Evolutionary conservation across 2,329 filamentous ascomycete genomes (phyloP), one percentile per base, ranked within the genome.

Genomic region (Aspergillus vadensis): DNA sequence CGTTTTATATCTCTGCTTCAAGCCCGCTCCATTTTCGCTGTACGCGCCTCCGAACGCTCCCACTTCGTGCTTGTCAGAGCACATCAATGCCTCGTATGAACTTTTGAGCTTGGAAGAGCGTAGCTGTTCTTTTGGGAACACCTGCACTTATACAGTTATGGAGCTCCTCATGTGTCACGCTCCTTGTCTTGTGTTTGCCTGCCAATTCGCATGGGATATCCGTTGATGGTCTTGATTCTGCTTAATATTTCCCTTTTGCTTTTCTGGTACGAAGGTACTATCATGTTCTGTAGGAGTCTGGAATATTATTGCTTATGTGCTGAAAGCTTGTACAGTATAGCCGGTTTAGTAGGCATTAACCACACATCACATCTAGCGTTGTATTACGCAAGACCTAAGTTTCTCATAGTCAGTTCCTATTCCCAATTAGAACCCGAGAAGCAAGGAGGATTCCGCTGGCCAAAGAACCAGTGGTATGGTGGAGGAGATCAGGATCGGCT

Each of bases 241-340:
- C 36, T 60, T 55, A 25, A 54, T 54, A 49, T 55, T 63, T 56
- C 23, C 58, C 59, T 51, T 53, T 63, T 49, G 60, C 57, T 60
- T 36, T 36, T 36, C 32, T 36, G 32, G 30, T 57, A 50, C 48
- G 47, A 53, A 57, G 57, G 60, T 56, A 62, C 65, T 61, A 32
- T 66, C 49, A 58, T 65, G 53, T 41, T 63, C 60, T 65, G 49
- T 63, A 63, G 69, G 69, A 70, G 70, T 72, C 65, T 63, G 68
- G 63, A 69, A 69, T 67, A 66, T 57, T 53, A 61, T 56, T 58
- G 39, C 12, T 36, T 23, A 32, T 15, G 8, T 54, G 23, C 25
- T 27, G 9, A 21, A 38, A 50, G 7, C 25, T 12, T 30, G 47
- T 32, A 17, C 47, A 27, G 23, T 30, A 49, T 27, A 15, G 44